Conservation (phyloP, 1,139 yeast species). For the Debaryomyces fabryi region DNA sequence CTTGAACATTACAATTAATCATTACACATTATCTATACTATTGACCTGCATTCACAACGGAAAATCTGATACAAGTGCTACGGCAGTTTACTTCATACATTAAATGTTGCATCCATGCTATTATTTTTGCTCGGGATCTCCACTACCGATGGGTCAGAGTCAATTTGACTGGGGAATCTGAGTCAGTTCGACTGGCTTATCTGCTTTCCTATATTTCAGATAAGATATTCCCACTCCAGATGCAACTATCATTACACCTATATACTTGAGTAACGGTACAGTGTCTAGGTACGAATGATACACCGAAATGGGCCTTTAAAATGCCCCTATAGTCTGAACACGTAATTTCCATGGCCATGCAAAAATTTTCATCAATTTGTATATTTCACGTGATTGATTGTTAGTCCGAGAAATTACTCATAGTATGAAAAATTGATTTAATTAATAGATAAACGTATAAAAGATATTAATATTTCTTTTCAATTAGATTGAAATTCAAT, state of each 20-base stretch:
- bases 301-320: background rate
- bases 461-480: background rate
- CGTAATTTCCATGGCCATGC: constrained; percentile 11
- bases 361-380: constrained; percentile 10
- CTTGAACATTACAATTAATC: background rate
- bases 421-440: constrained; percentile 2
- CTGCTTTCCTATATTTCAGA: background rate
- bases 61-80: background rate
- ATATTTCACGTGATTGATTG: constrained; percentile 9
- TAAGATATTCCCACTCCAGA: background rate
- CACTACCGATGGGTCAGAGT: background rate
- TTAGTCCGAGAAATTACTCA: constrained; percentile 10
- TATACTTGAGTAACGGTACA: background rate
- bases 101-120: background rate
- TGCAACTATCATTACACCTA: background rate
- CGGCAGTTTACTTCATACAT: background rate
- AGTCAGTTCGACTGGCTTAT: background rate
- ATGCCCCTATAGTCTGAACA: background rate
- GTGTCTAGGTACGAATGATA: background rate
- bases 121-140: background rate
- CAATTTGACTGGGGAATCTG: background rate
- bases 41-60: background rate
- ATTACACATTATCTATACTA: background rate
- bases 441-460: background rate
- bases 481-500: background rate